Conservation (phyloP, 2,329 filamentous ascomycete species). For the Xenosphaeropsis pyriputrescens region DNA sequence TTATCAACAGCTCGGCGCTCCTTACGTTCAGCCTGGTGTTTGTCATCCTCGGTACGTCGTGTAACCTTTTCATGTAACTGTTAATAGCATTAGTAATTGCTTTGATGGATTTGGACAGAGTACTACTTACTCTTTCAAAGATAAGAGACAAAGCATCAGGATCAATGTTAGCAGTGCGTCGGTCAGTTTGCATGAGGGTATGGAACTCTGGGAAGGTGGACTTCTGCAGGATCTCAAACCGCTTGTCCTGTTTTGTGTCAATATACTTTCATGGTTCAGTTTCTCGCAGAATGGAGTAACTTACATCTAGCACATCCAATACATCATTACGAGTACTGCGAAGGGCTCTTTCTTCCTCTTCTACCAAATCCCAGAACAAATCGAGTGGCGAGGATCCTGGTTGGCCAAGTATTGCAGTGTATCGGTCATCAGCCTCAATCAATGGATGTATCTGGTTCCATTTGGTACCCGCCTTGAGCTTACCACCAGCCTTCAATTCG, state of each 20-base stretch:
- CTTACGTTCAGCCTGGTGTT: slow-evolving; percentile 65
- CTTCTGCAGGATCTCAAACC: slow-evolving; percentile 75
- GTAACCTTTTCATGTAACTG: slow-evolving; percentile 75
- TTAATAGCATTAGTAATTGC: slow-evolving; percentile 10
- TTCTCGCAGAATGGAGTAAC: slow-evolving; percentile 15
- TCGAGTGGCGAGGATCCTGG: slow-evolving; percentile 75
- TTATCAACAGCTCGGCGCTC: slow-evolving; percentile 76
- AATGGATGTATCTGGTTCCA: slow-evolving; percentile 71
- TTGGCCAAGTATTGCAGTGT: slow-evolving; percentile 71
- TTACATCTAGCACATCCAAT: slow-evolving; percentile 75
- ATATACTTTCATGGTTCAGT: neutral
- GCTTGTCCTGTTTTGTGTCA: slow-evolving; percentile 54
- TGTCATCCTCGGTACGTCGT: slow-evolving; percentile 73
- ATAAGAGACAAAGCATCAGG: slow-evolving; percentile 66
- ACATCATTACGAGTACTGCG: slow-evolving; percentile 71
- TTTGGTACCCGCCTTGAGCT: slow-evolving; percentile 80
- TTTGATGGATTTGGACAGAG: neutral
- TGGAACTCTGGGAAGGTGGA: slow-evolving; percentile 85
- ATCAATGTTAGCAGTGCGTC: slow-evolving; percentile 77
- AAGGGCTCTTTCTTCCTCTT: slow-evolving; percentile 83
- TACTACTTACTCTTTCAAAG: slow-evolving; percentile 56
- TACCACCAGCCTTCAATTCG: slow-evolving; percentile 59
- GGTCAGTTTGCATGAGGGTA: slow-evolving; percentile 68
- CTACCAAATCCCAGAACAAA: slow-evolving; percentile 89
- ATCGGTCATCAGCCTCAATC: slow-evolving; percentile 70